Percentiles rank a stretch among this genome's conserved stretches.
These are phyloP conservation scores for Funneliformis geosporum DNA, from an alignment of 192 early-diverging fungal genomes.

Conservation along the genomic window DNA sequence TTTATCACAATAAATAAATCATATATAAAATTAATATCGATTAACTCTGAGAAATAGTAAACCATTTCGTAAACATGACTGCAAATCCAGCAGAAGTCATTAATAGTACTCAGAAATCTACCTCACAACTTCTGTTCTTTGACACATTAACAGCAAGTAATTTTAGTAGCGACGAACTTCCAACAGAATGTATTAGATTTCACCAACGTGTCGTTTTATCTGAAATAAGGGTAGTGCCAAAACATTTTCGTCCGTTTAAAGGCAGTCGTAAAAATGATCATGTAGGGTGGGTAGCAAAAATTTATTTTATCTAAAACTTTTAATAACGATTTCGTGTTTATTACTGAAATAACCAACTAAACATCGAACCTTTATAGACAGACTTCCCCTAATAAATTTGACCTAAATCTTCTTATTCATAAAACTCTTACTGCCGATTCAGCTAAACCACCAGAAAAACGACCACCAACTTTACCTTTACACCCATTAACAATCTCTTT, in stretches of 20 bases:
- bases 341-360: background rate
- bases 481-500: slow-evolving; percentile 34
- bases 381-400: slow-evolving; percentile 34
- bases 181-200: slow-evolving; percentile 31
- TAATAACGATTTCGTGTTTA: background rate
- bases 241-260: slow-evolving; percentile 24
- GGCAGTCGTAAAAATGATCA: slow-evolving; percentile 27
- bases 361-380: slow-evolving; percentile 17
- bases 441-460: slow-evolving; percentile 28
- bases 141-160: slow-evolving; percentile 24
- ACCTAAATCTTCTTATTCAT: slow-evolving; percentile 36
- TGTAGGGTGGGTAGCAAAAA: slow-evolving; percentile 6
- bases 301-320: background rate
- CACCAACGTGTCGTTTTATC: slow-evolving; percentile 30
- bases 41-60: background rate
- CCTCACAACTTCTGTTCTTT: slow-evolving; percentile 27
- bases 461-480: slow-evolving; percentile 19
- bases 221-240: slow-evolving; percentile 27
- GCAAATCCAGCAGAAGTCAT: background rate
- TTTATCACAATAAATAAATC: background rate
- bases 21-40: background rate
- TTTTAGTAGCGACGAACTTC: background rate
- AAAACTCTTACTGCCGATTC: slow-evolving; percentile 27
- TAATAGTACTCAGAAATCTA: background rate
- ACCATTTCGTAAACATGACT: background rate